phyloP scores from a whole-genome alignment of 176 grass and related monocot genomes.

The Thalia dealbata region DNA sequence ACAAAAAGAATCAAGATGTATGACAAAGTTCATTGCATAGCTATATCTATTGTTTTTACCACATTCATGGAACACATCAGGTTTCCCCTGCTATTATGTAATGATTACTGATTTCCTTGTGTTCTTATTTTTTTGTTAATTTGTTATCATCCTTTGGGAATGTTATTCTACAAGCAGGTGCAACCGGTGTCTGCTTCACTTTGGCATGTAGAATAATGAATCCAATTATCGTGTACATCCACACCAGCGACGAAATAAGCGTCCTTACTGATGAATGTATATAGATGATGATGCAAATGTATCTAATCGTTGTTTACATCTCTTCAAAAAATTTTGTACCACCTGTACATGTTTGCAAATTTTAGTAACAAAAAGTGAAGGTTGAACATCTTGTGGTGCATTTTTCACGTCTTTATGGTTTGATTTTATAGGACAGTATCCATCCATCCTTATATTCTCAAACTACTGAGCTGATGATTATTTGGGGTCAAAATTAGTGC shows the following conservation, averaged over 20 bases:
- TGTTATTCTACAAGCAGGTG: neutral
- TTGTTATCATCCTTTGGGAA: neutral
- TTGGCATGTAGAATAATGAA: neutral
- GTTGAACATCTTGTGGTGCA: no score
- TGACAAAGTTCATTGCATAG: neutral
- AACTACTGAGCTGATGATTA: no score
- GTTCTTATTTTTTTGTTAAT: conserved; percentile 1
- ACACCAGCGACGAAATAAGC: neutral
- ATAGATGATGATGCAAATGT: no score
- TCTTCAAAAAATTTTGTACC: no score
- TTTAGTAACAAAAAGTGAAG: no score
- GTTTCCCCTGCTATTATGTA: neutral
- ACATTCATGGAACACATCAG: neutral
- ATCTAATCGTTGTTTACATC: no score
- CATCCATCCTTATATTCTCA: no score
- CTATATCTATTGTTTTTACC: neutral
- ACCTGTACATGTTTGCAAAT: no score
- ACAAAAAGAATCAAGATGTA: neutral
- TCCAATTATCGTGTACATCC: neutral
- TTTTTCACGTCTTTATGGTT: no score
- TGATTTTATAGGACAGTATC: no score
- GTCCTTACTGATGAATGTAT: neutral
- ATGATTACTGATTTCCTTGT: neutral
- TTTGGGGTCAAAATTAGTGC: no score
- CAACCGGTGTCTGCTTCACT: neutral